Base-by-base conservation (phyloP, 306 rosid species). In the Dryas drummondii region DNA sequence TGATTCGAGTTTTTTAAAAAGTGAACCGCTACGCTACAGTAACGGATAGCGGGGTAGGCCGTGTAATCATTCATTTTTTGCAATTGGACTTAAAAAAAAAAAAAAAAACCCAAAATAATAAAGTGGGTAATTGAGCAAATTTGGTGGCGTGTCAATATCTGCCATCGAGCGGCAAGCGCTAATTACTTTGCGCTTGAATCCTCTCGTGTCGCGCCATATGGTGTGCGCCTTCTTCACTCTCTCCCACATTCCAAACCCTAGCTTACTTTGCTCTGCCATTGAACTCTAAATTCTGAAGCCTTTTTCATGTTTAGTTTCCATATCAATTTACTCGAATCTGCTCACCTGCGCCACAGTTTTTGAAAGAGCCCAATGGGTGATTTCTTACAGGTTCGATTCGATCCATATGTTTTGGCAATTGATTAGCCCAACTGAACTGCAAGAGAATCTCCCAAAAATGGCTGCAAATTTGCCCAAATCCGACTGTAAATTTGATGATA, bases 391-490 rank as follows among this genome's bases (percentile, higher is more conserved):
- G 3, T 41, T 45, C 4, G 19, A 40, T 16, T 62, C 19, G 19
- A 37, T 40, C 47, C 3, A 14, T 68, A 58, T 9, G 41, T 68
- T 1, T 26, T 68, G 45, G 72, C 22, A 16, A 48, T 27, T 68
- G 44, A 26, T 6, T 49, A 7, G n/a, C 71, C 46, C 17, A 47
- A 66, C 52, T 47, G 55, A 68, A 68, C 14, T 68, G 44, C 45
- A 22, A 26, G 56, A 68, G 57, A 7, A 1, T 4, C 12, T 62
- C 61, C 63, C 42, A 17, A 44, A 62, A 32, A 77, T 83, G 88
- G 70, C 70, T 75, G 10, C 41, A 13, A 26, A 46, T 3, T 53
- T n/a, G 16, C 16, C 22, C 58, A 54, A 19, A 4, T 74, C 64
- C 27, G 74, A 65, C 22, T 10, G 53, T 12, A 74, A 53, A 50